Conservation (phyloP, 2,329 filamentous ascomycete species). For the Paecilomyces fulvus region DNA sequence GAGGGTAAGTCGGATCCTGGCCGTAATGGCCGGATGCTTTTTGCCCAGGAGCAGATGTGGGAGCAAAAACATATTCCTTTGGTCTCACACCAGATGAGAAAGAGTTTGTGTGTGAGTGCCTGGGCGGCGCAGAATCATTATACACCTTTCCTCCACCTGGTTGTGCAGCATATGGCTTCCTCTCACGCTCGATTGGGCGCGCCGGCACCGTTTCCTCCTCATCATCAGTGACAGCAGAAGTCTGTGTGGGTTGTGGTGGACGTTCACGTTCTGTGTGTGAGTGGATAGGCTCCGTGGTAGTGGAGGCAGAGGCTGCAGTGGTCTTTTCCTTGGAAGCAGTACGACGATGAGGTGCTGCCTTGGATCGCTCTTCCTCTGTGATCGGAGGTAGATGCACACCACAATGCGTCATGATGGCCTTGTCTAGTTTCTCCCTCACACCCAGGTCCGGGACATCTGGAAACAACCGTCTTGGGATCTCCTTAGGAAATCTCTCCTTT, state of each 20-base stretch:
- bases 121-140: constrained; percentile 24
- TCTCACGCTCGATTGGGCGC: constrained; percentile 54
- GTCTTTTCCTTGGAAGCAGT: background rate
- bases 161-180: constrained; percentile 55
- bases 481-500: constrained; percentile 68
- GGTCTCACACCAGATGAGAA: constrained; percentile 37
- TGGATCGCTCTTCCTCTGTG: constrained; percentile 27
- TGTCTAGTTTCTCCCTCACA: constrained; percentile 52
- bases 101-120: constrained; percentile 15
- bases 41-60: constrained; percentile 49
- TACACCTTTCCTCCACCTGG: constrained; percentile 53
- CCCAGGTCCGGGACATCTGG: constrained; percentile 51
- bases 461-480: constrained; percentile 65
- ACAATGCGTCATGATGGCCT: constrained; percentile 49
- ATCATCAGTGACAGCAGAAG: constrained; percentile 29
- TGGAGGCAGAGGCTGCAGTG: constrained; percentile 8
- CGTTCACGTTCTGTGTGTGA: constrained; percentile 28
- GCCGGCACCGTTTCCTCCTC: constrained; percentile 32
- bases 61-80: constrained; percentile 50
- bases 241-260: constrained; percentile 29
- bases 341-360: constrained; percentile 15
- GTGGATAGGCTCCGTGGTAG: constrained; percentile 15
- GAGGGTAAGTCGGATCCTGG: constrained; percentile 16
- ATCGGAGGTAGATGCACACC: constrained; percentile 38
- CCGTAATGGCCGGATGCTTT: constrained; percentile 48